Conservation (phyloP, 225 moss, liverwort and hornwort genomes). For the Climacium dendroides region DNA sequence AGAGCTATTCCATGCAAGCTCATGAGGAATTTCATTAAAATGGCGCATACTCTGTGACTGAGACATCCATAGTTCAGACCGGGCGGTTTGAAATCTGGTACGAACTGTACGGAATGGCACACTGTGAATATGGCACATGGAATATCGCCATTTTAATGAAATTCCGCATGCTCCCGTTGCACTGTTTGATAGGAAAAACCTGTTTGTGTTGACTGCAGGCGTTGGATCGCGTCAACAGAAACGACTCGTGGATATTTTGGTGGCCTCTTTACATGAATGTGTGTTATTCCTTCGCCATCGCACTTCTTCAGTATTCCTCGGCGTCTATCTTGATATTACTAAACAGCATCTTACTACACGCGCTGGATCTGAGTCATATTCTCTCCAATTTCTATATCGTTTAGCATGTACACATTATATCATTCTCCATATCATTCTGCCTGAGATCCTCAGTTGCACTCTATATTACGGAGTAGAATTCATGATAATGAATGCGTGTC, state of each 20-base stretch:
- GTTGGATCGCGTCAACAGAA: constrained; percentile 53
- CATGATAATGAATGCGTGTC: too few species aligned
- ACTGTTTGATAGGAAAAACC: background rate
- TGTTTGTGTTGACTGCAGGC: constrained; percentile 15
- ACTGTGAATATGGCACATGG: too few species aligned
- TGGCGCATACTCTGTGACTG: too few species aligned
- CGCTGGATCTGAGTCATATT: background rate
- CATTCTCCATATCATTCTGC: background rate
- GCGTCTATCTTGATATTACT: background rate
- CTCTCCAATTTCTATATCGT: background rate
- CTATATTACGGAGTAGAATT: too few species aligned
- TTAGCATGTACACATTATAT: background rate
- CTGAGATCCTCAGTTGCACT: background rate
- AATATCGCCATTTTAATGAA: too few species aligned
- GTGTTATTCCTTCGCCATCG: background rate
- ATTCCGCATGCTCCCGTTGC: too few species aligned
- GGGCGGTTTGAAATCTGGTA: too few species aligned
- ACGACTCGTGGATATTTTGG: constrained; percentile 85
- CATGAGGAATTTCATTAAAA: too few species aligned
- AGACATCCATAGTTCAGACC: too few species aligned
- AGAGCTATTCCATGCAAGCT: background rate
- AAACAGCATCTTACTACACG: background rate
- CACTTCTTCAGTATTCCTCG: background rate
- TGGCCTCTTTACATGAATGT: constrained; percentile 70
- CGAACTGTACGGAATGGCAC: too few species aligned